A percentile compares a stretch with the other conserved stretches of the same genome.
phyloP scores from a whole-genome alignment of 768 basidiomycete genomes.

The Lentinus brumalis region DNA sequence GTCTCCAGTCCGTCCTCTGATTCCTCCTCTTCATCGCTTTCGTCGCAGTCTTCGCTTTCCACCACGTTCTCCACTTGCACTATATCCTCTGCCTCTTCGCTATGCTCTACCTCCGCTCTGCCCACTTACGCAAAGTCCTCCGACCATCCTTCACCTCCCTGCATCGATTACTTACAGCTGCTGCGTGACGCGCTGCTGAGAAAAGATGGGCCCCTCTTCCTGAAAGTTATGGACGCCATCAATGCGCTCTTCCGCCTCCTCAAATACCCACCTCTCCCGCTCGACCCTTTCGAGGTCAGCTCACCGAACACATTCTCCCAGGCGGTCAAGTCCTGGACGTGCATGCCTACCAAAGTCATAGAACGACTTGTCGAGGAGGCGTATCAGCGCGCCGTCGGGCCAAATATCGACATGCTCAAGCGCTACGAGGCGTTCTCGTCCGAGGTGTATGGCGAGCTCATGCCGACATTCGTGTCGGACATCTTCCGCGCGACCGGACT shows the following conservation, averaged over 20 bases:
- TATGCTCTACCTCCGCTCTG: conserved; percentile 33
- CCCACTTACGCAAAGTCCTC: conserved; percentile 21
- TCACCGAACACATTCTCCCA: conserved; percentile 52
- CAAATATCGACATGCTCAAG: conserved; percentile 77
- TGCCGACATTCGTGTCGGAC: conserved; percentile 68
- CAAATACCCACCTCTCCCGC: conserved; percentile 65
- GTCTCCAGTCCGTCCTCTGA: conserved; percentile 39
- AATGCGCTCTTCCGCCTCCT: conserved; percentile 62
- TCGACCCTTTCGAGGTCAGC: conserved; percentile 48
- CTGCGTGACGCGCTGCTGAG: conserved; percentile 71
- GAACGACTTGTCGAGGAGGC: conserved; percentile 85
- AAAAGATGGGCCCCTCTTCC: conserved; percentile 72
- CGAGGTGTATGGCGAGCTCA: conserved; percentile 88
- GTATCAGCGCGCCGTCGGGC: conserved; percentile 92
- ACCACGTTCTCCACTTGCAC: conserved; percentile 17
- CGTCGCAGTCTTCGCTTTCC: conserved; percentile 24
- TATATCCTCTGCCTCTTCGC: conserved; percentile 27
- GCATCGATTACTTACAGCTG: conserved; percentile 51
- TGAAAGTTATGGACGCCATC: conserved; percentile 59
- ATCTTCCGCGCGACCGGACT: conserved; percentile 55
- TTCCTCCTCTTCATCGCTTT: conserved; percentile 36
- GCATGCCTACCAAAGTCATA: conserved; percentile 64
- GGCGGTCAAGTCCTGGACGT: conserved; percentile 50
- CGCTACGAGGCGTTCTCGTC: conserved; percentile 84
- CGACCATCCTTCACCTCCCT: conserved; percentile 19